phyloP scores from a whole-genome alignment of 768 basidiomycete genomes.

The Kwoniella pini region DNA sequence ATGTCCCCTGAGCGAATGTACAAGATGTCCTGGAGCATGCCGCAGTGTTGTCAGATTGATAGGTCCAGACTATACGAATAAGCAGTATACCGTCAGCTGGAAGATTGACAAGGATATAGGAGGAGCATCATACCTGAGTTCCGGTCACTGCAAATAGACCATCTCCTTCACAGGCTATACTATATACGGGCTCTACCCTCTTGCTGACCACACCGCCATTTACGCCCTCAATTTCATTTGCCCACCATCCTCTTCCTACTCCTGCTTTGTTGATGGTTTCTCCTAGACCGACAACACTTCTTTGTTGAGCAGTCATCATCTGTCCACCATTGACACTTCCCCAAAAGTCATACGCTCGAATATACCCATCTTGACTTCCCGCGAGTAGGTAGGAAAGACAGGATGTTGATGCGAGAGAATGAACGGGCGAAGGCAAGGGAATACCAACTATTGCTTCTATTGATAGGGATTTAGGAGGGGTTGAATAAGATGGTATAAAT shows the following conservation, averaged over 20 bases:
- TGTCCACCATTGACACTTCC: conserved; percentile 81
- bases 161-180: conserved; percentile 86
- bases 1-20: conserved; percentile 74
- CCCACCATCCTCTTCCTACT: conserved; percentile 87
- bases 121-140: conserved; percentile 65
- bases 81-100: conserved; percentile 1
- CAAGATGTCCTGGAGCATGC: conserved; percentile 80
- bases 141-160: conserved; percentile 91
- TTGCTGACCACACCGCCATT: conserved; percentile 16
- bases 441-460: conserved; percentile 90
- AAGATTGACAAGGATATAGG: neutral
- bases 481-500: conserved; percentile 41
- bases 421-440: conserved; percentile 82
- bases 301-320: conserved; percentile 82
- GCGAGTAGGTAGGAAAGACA: conserved; percentile 88
- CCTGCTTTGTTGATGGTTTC: conserved; percentile 90
- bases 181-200: conserved; percentile 69
- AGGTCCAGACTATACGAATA: conserved; percentile 67
- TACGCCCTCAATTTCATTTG: conserved; percentile 59
- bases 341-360: conserved; percentile 90
- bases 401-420: conserved; percentile 78
- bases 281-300: conserved; percentile 84
- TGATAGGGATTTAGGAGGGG: conserved; percentile 64
- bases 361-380: conserved; percentile 89
- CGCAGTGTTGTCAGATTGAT: conserved; percentile 91